Evolutionary conservation across 495 filamentous ascomycete genomes (phyloP), one percentile per base, ranked within the genome.

Genomic region (Hyaloscypha hepaticicola): DNA sequence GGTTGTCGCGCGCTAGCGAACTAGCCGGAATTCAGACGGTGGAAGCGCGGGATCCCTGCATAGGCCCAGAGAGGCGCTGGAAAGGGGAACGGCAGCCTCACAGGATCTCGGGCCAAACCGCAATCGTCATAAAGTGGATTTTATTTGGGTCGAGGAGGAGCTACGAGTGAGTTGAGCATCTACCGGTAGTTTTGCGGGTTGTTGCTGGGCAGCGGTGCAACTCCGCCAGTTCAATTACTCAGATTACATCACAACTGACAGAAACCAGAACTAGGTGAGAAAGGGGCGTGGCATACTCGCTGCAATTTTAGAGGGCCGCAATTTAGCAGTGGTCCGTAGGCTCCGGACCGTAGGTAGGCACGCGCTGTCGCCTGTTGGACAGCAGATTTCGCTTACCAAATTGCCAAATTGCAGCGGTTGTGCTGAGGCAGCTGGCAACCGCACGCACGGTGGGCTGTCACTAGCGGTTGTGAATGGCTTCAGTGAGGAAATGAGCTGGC

Each of bases 401-500:
- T n/a, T n/a, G n/a, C n/a, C n/a, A 45, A 45, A 45, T 45, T 45
- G 38, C 38, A 45, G 38, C 38, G 38, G 38, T 45, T 45, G 38
- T 45, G 38, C 38, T 1, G 4, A 16, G 38, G n/a, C n/a, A n/a
- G n/a, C n/a, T n/a, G n/a, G n/a, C n/a, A n/a, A n/a, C n/a, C n/a
- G n/a, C n/a, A n/a, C n/a, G n/a, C n/a, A n/a, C n/a, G 11, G 38
- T 16, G 3, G 5, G 38, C 38, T 9, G 38, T 45, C 38, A 11
- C 38, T 0, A 16, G 38, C 12, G 16, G 38, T 45, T 45, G 38
- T 45, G 38, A 45, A 45, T 45, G 38, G 38, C 38, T 19, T 45
- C 38, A 45, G 12, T 16, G 38, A 45, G 38, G 38, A 45, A 45
- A 45, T 45, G 38, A 45, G 38, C 2, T 16, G 6, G 38, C 4